Percentiles rank a stretch among this genome's conserved stretches.
Conservation (phyloP, 352 stramenopile species). For the Phytophthora pistaciae region DNA sequence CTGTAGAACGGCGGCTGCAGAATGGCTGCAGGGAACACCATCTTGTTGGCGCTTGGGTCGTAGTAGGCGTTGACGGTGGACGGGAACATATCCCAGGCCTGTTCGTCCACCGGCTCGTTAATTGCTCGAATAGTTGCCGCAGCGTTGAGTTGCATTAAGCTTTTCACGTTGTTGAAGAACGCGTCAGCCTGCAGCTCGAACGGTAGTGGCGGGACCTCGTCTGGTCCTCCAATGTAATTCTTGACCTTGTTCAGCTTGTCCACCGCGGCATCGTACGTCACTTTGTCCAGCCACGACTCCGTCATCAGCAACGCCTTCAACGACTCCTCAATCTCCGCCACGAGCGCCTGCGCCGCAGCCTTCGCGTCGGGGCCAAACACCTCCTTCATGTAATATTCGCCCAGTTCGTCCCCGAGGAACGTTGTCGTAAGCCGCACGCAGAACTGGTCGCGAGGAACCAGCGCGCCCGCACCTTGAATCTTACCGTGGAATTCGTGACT, state of each 20-base stretch:
- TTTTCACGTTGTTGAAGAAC: slow-evolving; percentile 68
- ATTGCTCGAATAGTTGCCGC: slow-evolving; percentile 42
- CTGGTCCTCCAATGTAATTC: slow-evolving; percentile 77
- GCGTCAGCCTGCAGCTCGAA: slow-evolving; percentile 57
- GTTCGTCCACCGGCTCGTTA: slow-evolving; percentile 54
- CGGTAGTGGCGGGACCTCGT: slow-evolving; percentile 53
- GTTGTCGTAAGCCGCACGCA: slow-evolving; percentile 80
- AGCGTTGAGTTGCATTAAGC: slow-evolving; percentile 47
- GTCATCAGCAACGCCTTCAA: slow-evolving; percentile 84
- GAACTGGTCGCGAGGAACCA: slow-evolving; percentile 54
- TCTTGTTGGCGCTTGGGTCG: slow-evolving; percentile 81
- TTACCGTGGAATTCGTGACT: slow-evolving; percentile 61
- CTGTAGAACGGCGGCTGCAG: slow-evolving; percentile 89
- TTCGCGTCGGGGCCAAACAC: slow-evolving; percentile 90
- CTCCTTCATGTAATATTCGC: slow-evolving; percentile 89
- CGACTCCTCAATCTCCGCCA: slow-evolving; percentile 87
- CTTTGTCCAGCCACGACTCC: slow-evolving; percentile 89
- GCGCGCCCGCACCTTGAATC: slow-evolving; percentile 39
- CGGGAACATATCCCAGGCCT: slow-evolving; percentile 90
- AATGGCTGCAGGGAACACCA: slow-evolving; percentile 95
- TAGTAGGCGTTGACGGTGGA: slow-evolving; percentile 94
- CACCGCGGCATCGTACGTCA: slow-evolving; percentile 81
- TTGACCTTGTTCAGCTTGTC: slow-evolving; percentile 92
- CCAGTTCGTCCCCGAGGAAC: slow-evolving; percentile 89
- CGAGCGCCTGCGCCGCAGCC: slow-evolving; percentile 74